Base-by-base conservation (phyloP, 306 rosid genomes). In the Vachellia pachyceras region DNA sequence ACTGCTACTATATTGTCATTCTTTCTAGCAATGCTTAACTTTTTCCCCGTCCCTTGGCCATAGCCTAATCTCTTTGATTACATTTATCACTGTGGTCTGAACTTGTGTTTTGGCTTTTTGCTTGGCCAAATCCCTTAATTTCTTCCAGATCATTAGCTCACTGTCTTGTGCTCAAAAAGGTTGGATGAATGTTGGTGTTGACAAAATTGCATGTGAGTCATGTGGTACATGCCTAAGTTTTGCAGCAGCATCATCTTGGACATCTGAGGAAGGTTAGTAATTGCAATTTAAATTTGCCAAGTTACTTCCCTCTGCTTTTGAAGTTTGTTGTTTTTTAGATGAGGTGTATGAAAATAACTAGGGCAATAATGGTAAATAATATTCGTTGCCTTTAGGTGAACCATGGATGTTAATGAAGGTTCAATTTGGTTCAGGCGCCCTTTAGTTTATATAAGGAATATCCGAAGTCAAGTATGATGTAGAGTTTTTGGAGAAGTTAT, bases 111-210 rank as follows among this genome's bases (percentile, higher is more conserved):
- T 39, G 12, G 22, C 25, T 12, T 23, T 44, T 5, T 44, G 15
- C 6, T 18, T 14, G 23, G 65, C 35, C 6, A 58, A 57, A 22
- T 8, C 3, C 14, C 36, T 57, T 60, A 73, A 83, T 82, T 85
- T 85, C 77, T 50, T 88, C 77, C 92, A 93, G 99, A 83, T 84
- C 40, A 80, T 92, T 71, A 82, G 87, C 89, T 85, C 98, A 12
- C 82, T 91, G 89, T 88, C 95, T 80, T 96, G 99, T 88, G 97
- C 98, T 78, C 96, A 88, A 81, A 93, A 88, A 86, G 99, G 99
- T 82, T 96, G 99, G 99, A 82, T 88, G 66, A 88, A 89, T 85
- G 84, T 90, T n/a, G 94, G 92, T 74, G 90, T 83, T 47, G 97
- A 96, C 84, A 94, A 91, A 85, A 86, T 96, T 86, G 92, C 83